Conservation (phyloP, 805 yeast species). For the Starmera quercuum region DNA sequence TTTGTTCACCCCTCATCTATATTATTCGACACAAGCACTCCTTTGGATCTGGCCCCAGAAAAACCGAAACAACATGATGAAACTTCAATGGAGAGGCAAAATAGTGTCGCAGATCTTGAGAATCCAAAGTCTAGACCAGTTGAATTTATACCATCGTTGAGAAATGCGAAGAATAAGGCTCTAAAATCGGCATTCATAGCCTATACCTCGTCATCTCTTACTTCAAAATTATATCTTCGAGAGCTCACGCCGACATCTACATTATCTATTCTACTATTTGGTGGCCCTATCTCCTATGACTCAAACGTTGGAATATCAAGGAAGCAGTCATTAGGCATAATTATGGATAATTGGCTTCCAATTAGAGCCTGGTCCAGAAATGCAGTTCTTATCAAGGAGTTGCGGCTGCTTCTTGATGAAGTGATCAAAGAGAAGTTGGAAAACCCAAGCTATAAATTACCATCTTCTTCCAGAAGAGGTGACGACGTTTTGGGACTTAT, state of each 20-base stretch:
- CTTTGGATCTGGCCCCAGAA: slow-evolving; percentile 16
- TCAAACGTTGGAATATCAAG: slow-evolving; percentile 31
- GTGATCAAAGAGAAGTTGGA: slow-evolving; percentile 57
- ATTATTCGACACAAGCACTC: slow-evolving; percentile 44
- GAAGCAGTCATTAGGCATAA: slow-evolving; percentile 70
- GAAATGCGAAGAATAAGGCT: slow-evolving; percentile 23
- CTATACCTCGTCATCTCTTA: slow-evolving; percentile 50
- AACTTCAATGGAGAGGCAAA: slow-evolving; percentile 27
- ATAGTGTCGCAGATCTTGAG: slow-evolving; percentile 30
- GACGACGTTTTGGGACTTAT: slow-evolving; percentile 32
- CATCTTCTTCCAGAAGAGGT: slow-evolving; percentile 17
- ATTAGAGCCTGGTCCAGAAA: slow-evolving; percentile 90
- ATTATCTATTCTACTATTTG: slow-evolving; percentile 69
- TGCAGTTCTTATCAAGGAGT: slow-evolving; percentile 72
- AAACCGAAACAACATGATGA: slow-evolving; percentile 15
- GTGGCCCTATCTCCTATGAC: slow-evolving; percentile 64
- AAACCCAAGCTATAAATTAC: slow-evolving; percentile 31
- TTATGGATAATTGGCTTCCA: slow-evolving; percentile 85
- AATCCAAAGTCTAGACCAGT: slow-evolving; percentile 19
- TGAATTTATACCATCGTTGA: slow-evolving; percentile 34
- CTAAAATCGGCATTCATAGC: slow-evolving; percentile 54
- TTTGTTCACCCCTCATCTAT: slow-evolving; percentile 85
- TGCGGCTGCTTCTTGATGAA: slow-evolving; percentile 58
- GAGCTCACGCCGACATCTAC: slow-evolving; percentile 78
- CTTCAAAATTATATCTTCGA: slow-evolving; percentile 61